Conservation (phyloP, 2,329 filamentous ascomycete species). For the Fusarium dlaminii region DNA sequence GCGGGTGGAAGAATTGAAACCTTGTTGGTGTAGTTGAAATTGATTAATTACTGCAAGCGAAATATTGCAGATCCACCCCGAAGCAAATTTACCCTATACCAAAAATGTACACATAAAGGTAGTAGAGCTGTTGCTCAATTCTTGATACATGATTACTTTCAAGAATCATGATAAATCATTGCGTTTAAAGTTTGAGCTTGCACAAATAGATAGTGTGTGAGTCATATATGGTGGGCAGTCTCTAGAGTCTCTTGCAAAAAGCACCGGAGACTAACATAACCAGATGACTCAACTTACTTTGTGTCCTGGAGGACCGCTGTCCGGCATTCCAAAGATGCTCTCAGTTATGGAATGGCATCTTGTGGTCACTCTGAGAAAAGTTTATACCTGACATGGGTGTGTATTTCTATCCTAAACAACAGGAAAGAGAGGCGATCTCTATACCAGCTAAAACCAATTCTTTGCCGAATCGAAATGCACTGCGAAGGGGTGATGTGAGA, state of each 20-base stretch:
- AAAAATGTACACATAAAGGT: not conserved
- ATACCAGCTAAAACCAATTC: conserved; percentile 36
- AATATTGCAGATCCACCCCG: conserved; percentile 10
- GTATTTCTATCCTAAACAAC: conserved; percentile 38
- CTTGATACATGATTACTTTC: not conserved
- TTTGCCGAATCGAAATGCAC: conserved; percentile 29
- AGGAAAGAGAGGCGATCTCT: conserved; percentile 40
- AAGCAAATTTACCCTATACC: conserved; percentile 1
- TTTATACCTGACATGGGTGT: conserved; percentile 21
- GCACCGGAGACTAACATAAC: not conserved
- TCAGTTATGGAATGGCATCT: no score
- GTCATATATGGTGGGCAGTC: not conserved
- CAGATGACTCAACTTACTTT: not conserved
- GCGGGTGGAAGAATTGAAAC: conserved; percentile 6
- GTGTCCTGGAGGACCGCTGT: not conserved
- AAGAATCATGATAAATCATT: no score
- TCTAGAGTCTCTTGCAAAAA: not conserved
- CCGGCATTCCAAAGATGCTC: no score
- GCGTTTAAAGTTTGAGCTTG: not conserved
- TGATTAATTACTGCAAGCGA: not conserved
- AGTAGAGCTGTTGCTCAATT: not conserved
- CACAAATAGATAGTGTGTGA: not conserved
- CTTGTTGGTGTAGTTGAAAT: conserved; percentile 1
- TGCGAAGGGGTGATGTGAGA: conserved; percentile 8
- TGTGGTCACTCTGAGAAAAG: not conserved